Evolutionary conservation across 306 rosid species (phyloP), one percentile per base, ranked within the genome.

Genomic region (Casuarina cunninghamiana): DNA sequence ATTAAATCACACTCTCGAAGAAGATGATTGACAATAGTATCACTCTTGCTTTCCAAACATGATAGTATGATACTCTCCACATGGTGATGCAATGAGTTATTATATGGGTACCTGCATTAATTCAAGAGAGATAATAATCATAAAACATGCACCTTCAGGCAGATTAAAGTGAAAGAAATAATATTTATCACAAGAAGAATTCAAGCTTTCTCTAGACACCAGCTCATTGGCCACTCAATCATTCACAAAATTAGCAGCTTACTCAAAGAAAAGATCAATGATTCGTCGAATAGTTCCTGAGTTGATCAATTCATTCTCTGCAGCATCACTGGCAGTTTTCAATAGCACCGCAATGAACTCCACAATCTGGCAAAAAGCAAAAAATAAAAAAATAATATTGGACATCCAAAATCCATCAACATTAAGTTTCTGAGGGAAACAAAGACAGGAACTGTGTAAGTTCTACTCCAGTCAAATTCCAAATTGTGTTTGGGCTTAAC

Each of bases 201-300:
- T 80, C 55, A 58, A 63, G 43, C 41, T 66, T 78, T 69, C 55
- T 38, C 16, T 6, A 38, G 44, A 58, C 61, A 79, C 41, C 35
- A 50, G 41, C 35, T 39, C 77, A 48, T 50, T 21, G 16, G 19
- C 60, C 77, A 62, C 12, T 49, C 48, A 7, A 63, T 78, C 50
- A 43, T 53, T 65, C 46, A 70, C 5, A 61, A 72, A 55, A 65
- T 21, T n/a, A 57, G 39, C 6, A 3, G 15, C 99, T 89, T 90
- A 96, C 99, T 93, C 98, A 51, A 96, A 96, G 88, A 96, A 96
- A 79, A 96, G 98, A 87, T 91, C 94, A 83, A 96, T 90, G 81
- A 96, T 86, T 43, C 94, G 90, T 77, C 17, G 84, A 83, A 93
- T 91, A 82, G 89, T 93, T 78, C 99, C 97, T n/a, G 98, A 91